Base-by-base conservation (phyloP, 805 yeast species). In the Sporopachydermia quercuum region DNA sequence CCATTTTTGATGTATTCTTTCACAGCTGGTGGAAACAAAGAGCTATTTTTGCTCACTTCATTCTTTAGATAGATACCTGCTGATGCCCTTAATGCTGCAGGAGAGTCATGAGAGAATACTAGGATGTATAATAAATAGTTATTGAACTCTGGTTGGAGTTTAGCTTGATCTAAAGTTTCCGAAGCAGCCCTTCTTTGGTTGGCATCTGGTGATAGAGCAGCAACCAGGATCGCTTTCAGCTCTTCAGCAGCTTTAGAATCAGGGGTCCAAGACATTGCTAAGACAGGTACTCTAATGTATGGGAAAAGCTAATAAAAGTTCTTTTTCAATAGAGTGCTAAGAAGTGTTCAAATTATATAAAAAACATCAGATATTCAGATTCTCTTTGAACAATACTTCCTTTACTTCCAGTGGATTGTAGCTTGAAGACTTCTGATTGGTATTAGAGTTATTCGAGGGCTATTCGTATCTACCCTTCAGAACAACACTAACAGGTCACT, bases 51-150 rank as follows among this genome's bases (percentile, higher is more conserved):
- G 56, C 44, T 64, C 50, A 86, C 60, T 45, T 71, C 71, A 57
- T 87, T 89, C 54, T 91, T 89, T 56, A 91, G 68, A 51, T 77
- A 66, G 43, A 87, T 59, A 5, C 97, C 98, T 1, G 96, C 89
- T 0, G 94, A 77, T 1, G 95, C 95, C 39, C 96, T 68, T 5
- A 76, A 66, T 35, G 74, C 75, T 0, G 74, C 57, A n/a, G 61
- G 59, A 18, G 60, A 49, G 5, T 69, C 61, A 6, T 54, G 54
- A 15, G 65, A 61, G 36, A 76, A 78, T 15, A 82, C 71, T 34
- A 91, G 64, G 36, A 87, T 68, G 50, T 72, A 74, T 30, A 83
- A 67, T 18, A 89, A 63, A 57, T 89, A 89, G 56, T 83, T 83
- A 49, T 80, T 80, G 48, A 85, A 72, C 55, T 86, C 93, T 1